Conservation (phyloP, 1,284 basidiomycete genomes). For the Schizophyllum commune region DNA sequence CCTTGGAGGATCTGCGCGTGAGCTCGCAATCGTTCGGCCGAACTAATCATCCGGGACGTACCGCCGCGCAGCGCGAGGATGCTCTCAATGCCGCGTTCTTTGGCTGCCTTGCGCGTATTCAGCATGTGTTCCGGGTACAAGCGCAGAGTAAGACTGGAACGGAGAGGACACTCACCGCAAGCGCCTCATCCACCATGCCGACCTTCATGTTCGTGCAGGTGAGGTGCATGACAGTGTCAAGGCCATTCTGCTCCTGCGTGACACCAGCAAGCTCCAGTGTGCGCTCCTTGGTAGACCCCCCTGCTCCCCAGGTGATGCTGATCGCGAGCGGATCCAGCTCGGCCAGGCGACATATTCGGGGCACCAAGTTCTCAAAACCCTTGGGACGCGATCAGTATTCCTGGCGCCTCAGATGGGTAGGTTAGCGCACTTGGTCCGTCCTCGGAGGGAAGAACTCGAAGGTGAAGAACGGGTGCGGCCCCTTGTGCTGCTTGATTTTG, state of each 20-base stretch:
- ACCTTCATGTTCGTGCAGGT: constrained; percentile 98
- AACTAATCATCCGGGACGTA: constrained; percentile 21
- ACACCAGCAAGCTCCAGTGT: constrained; percentile 81
- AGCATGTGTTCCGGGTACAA: constrained; percentile 1
- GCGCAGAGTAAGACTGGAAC: not conserved
- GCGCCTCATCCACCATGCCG: constrained; percentile 78
- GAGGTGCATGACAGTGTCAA: constrained; percentile 88
- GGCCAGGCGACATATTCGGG: constrained; percentile 72
- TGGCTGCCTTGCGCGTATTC: constrained; percentile 53
- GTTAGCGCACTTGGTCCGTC: constrained; percentile 65
- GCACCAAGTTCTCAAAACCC: constrained; percentile 82
- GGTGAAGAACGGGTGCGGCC: constrained; percentile 65
- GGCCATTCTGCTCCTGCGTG: constrained; percentile 60
- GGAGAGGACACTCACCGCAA: constrained; percentile 27
- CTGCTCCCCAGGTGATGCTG: constrained; percentile 94
- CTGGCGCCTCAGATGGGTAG: not conserved
- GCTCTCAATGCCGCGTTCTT: constrained; percentile 79
- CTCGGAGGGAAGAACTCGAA: constrained; percentile 96
- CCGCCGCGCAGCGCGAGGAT: constrained; percentile 90
- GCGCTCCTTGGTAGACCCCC: constrained; percentile 87
- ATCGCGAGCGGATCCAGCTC: constrained; percentile 69
- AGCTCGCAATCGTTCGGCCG: not conserved
- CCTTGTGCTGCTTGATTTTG: constrained; percentile 42
- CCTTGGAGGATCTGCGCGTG: constrained; percentile 73
- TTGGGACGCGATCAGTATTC: constrained; percentile 22